These are phyloP conservation scores for Globisporangium paddicum DNA, from an alignment of 352 stramenopile species.

Conservation along the genomic window DNA sequence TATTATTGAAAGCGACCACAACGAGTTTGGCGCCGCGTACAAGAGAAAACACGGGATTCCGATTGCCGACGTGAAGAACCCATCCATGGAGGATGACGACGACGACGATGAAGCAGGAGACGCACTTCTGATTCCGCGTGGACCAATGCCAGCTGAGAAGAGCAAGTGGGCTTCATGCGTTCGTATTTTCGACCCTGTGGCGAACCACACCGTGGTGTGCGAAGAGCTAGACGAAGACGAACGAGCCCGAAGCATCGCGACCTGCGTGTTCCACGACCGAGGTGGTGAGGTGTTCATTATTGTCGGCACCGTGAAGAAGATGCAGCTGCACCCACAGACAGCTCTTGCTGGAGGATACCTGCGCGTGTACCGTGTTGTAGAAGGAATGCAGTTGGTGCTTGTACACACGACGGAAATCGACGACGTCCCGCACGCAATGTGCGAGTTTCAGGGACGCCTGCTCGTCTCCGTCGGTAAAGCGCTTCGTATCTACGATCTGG, in stretches of 20 bases:
- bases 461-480: conserved; percentile 95
- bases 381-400: conserved; percentile 91
- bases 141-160: conserved; percentile 47
- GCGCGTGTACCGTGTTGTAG: conserved; percentile 93
- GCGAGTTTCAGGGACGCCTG: conserved; percentile 96
- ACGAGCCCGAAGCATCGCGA: conserved; percentile 90
- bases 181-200: conserved; percentile 95
- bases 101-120: conserved; percentile 87
- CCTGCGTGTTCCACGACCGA: conserved; percentile 94
- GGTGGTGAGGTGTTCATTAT: conserved; percentile 96
- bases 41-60: conserved; percentile 75
- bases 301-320: conserved; percentile 94
- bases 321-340: conserved; percentile 91
- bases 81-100: conserved; percentile 40
- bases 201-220: conserved; percentile 80
- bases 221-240: conserved; percentile 94
- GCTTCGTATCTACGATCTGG: conserved; percentile 98
- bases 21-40: conserved; percentile 92
- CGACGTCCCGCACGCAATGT: conserved; percentile 95
- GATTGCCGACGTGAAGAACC: conserved; percentile 52
- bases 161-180: conserved; percentile 96
- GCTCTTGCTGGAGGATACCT: conserved; percentile 67
- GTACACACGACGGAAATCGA: conserved; percentile 97
- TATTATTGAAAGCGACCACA: conserved; percentile 98
- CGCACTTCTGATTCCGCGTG: conserved; percentile 60